Evolutionary conservation across 139 green algal genomes (phyloP), one percentile per base, ranked within the genome.

Genomic region (Chlorella ohadii): DNA sequence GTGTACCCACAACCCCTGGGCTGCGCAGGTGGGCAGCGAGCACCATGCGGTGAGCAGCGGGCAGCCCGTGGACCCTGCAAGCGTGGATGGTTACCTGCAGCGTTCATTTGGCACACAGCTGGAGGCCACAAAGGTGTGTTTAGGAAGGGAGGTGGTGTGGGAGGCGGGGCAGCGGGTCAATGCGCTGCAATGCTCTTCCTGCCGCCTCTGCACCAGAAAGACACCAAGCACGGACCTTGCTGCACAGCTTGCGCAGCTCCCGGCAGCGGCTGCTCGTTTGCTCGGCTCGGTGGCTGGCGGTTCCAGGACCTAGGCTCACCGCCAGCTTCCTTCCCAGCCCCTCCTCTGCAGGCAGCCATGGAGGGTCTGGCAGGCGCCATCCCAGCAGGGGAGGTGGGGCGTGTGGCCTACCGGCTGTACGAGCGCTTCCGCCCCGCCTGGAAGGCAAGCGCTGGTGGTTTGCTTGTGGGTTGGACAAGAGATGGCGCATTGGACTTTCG

Each of bases 371-470:
- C 85, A 0, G 67, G 61, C 7, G 76, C 75, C 5, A 78, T 81
- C n/a, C 68, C 74, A 27, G 13, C 77, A 17, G 81, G 80, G 25
- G 47, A 89, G 7, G 39, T 91, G 27, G 88, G 81, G 0, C 59
- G 82, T 20, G 66, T 76, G 33, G 78, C 71, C 13, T 91, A 91
- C 71, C 13, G 78, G 5, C 80, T 91, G 72, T 91, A 91, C 61
- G 82, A 88, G 76, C 59, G 79, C 17, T 91, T 91, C 74, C 57
- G 88, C 28, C 79, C 78, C 9, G 66, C 33, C 31, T 87, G 79
- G 74, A 67, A 59, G 36, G 51, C 51, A 59, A 59, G 51, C 51
- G 15, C 51, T n/a, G n/a, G n/a, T n/a, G n/a, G n/a, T n/a, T n/a
- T n/a, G n/a, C n/a, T n/a, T n/a, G n/a, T n/a, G n/a, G n/a, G n/a